Percentiles rank a stretch among this genome's conserved stretches.
Conservation (phyloP, 768 basidiomycete genomes). For the Piloderma croceum region DNA sequence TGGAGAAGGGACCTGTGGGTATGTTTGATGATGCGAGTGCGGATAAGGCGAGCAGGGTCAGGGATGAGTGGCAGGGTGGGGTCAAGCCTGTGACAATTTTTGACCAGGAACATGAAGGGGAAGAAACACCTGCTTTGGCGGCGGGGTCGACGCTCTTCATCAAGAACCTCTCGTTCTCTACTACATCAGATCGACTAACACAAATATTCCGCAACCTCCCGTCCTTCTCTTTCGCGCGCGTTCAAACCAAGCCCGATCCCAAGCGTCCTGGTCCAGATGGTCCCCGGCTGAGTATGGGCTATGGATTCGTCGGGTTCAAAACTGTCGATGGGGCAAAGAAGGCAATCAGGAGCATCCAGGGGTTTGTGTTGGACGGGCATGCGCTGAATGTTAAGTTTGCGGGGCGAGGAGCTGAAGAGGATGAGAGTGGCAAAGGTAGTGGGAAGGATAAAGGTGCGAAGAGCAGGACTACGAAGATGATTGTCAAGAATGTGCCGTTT, state of each 20-base stretch:
- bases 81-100: constrained; percentile 36
- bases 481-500: constrained; percentile 98
- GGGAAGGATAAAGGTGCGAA: constrained; percentile 37
- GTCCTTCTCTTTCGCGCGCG: constrained; percentile 78
- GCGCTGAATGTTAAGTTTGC: constrained; percentile 80
- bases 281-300: constrained; percentile 83
- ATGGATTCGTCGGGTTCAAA: constrained; percentile 92
- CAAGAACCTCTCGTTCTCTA: constrained; percentile 95
- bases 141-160: constrained; percentile 84
- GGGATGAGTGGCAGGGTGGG: constrained; percentile 17
- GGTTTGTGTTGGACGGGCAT: constrained; percentile 84
- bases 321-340: constrained; percentile 65
- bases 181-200: constrained; percentile 66
- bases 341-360: constrained; percentile 73
- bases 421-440: constrained; percentile 34
- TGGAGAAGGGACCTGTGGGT: constrained; percentile 86
- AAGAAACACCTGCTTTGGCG: constrained; percentile 41
- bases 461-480: constrained; percentile 83
- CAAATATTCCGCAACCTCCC: constrained; percentile 70
- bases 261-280: constrained; percentile 47
- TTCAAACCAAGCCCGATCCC: constrained; percentile 88
- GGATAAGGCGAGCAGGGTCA: constrained; percentile 6
- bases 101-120: constrained; percentile 36
- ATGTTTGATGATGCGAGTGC: constrained; percentile 56
- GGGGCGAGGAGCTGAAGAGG: constrained; percentile 67